phyloP scores from a whole-genome alignment of 768 basidiomycete genomes.

The Dacryopinax primogenitus region DNA sequence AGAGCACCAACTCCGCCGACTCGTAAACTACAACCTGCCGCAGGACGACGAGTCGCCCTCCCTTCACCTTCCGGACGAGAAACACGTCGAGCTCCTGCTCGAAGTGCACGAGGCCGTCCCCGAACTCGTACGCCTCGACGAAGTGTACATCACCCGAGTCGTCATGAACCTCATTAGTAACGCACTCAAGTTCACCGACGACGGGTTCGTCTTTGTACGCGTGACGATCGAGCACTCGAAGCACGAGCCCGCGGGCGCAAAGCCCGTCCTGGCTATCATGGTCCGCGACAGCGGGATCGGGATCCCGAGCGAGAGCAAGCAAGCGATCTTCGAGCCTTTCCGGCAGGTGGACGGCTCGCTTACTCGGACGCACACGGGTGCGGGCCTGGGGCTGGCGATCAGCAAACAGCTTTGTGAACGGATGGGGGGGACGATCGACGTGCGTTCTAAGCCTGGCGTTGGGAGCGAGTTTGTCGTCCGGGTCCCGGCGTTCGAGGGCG shows the following conservation, averaged over 20 bases:
- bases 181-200: constrained; percentile 1
- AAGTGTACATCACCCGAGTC: background rate
- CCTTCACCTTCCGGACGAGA: background rate
- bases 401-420: background rate
- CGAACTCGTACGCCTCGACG: background rate
- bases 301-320: background rate
- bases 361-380: background rate
- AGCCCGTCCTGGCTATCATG: background rate
- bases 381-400: background rate
- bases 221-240: background rate
- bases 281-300: background rate
- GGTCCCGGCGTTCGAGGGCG: background rate
- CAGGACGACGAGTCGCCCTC: background rate
- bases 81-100: constrained; percentile 4
- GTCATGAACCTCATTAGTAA: constrained; percentile 1
- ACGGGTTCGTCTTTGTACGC: background rate
- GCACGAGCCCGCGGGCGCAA: background rate
- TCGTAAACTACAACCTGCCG: background rate
- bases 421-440: constrained; percentile 4
- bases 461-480: background rate
- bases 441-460: background rate
- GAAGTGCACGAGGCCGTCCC: constrained; percentile 5
- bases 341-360: constrained; percentile 3
- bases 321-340: constrained; percentile 1
- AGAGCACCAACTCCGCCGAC: background rate